Percentiles rank a stretch among this genome's conserved stretches.
These are phyloP conservation scores for Ophiostoma ips DNA, from an alignment of 2,329 filamentous ascomycete genomes.

Conservation along the genomic window DNA sequence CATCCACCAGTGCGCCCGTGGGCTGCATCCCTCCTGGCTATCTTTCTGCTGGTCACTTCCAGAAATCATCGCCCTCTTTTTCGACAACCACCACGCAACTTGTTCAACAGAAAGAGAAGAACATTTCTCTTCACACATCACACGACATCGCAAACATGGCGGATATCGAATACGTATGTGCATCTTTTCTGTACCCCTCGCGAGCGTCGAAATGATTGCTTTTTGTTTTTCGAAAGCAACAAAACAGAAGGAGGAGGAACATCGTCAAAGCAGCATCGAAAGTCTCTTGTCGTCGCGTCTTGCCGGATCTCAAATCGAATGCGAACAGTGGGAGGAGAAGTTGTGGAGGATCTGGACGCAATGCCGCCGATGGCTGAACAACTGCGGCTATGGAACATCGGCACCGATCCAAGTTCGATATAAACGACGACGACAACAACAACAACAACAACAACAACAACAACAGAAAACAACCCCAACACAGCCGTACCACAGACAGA, in stretches of 20 bases:
- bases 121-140: slow-evolving; percentile 6
- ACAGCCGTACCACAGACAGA: no score
- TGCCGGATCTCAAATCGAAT: not conserved
- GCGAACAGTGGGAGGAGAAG: not conserved
- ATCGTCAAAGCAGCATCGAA: not conserved
- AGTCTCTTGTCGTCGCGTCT: not conserved
- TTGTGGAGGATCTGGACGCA: not conserved
- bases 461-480: not conserved
- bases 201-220: not conserved
- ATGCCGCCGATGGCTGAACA: no score
- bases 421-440: not conserved
- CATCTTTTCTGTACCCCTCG: not conserved
- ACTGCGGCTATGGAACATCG: no score
- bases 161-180: slow-evolving; percentile 35
- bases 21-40: not conserved
- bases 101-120: slow-evolving; percentile 10
- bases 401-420: no score
- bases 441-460: not conserved
- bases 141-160: slow-evolving; percentile 53
- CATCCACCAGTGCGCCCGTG: not conserved
- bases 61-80: slow-evolving; percentile 3
- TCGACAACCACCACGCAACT: slow-evolving; percentile 6
- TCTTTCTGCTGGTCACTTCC: not conserved
- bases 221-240: not conserved
- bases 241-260: not conserved